phyloP scores from a whole-genome alignment of 139 green algal species.

The Volvox reticuliferus region DNA sequence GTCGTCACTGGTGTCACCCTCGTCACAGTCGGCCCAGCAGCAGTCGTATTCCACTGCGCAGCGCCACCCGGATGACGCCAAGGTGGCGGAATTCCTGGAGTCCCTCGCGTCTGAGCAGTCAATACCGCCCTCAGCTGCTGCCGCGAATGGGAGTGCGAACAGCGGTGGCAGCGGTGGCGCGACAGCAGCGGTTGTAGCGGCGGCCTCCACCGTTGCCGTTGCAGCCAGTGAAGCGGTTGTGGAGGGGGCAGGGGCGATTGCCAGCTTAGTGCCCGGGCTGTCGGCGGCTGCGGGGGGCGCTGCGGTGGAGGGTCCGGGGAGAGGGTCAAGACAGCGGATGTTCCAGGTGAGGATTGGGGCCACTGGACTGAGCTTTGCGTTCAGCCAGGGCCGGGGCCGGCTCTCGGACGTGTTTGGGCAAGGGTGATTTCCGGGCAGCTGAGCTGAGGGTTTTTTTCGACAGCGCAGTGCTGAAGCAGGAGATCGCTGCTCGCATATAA shows the following conservation, averaged over 20 bases:
- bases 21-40: neutral
- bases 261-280: neutral
- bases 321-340: neutral
- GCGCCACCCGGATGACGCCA: neutral
- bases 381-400: too few relatives aligned
- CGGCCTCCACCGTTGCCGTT: neutral
- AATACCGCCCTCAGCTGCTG: neutral
- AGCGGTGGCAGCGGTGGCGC: neutral
- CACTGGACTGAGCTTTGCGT: too few relatives aligned
- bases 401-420: too few relatives aligned
- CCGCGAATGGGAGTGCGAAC: too few relatives aligned
- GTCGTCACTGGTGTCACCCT: neutral
- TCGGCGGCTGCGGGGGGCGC: neutral
- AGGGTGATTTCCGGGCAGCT: too few relatives aligned
- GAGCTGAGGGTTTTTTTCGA: too few relatives aligned
- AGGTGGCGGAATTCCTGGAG: neutral
- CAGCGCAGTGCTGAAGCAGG: too few relatives aligned
- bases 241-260: conserved; percentile 18
- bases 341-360: neutral
- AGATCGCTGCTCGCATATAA: too few relatives aligned
- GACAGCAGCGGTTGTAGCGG: neutral
- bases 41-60: too few relatives aligned
- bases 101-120: neutral
- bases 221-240: conserved; percentile 16
- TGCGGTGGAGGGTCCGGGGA: neutral